Base-by-base conservation (phyloP, 1,284 basidiomycete species). In the Lentinus polychrous region DNA sequence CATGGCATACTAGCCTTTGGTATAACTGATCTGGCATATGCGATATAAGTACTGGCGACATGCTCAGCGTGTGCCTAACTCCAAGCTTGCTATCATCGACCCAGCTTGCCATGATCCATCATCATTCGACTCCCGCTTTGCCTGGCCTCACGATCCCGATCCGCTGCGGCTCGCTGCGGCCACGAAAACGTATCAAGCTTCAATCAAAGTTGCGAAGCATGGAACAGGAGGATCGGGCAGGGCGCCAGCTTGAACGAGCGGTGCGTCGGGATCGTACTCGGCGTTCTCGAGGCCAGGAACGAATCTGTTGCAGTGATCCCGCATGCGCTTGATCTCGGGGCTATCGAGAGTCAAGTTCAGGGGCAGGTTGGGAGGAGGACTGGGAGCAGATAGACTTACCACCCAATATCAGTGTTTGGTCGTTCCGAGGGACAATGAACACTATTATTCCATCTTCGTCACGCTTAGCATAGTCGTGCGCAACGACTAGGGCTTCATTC, bases 251-350 rank as follows among this genome's bases (percentile, higher is more conserved):
- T 69, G 66, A 20, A 63, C 64, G 14, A 67, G 45, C 5, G 61
- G 60, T 23, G 59, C 61, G 3, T 58, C 55, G 2, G 57, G 51
- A 53, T 68, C 67, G 33, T 60, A 55, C 18, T 62, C 59, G 3
- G 64, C 66, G 20, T 60, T 58, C 45, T 62, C 60, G 2, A 67
- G 55, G 8, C 59, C 60, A 15, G 66, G 64, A 14, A 66, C 55
- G 54, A 69, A 67, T 11, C 56, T 53, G 40, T 67, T 62, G 56
- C 61, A 64, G 33, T 64, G 58, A 15, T 58, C 56, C 23, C 62
- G 61, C 64, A 69, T 69, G 18, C 63, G 61, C 31, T 58, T 48
- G 50, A 69, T 63, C 44, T 64, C 61, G 7, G 65, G 66, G 41
- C 59, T 61, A 43, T 66, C 57, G 23, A 66, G 51, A 0, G 63